Conservation (phyloP, 2,329 filamentous ascomycete genomes). For the Mariannaea elegans region DNA sequence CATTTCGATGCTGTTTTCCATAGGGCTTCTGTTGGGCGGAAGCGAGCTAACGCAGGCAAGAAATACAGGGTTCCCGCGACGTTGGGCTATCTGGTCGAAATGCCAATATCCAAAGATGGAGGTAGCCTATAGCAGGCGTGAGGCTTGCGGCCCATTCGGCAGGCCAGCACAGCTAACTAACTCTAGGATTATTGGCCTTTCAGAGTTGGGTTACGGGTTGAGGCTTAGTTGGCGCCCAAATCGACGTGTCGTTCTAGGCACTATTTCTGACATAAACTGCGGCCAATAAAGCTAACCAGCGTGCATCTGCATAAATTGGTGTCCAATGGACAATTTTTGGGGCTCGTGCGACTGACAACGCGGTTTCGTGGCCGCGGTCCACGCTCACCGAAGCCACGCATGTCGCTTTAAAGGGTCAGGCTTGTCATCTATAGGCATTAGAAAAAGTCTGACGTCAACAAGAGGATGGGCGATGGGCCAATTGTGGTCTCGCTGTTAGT, state of each 20-base stretch:
- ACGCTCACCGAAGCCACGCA: constrained; percentile 21
- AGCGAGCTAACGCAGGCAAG: constrained; percentile 1
- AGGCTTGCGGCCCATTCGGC: constrained; percentile 13
- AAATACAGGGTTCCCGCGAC: constrained; percentile 10
- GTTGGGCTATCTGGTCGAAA: constrained; percentile 12
- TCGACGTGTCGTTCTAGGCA: constrained; percentile 15
- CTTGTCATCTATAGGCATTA: constrained; percentile 1
- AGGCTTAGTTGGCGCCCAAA: constrained; percentile 11
- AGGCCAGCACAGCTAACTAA: constrained; percentile 1
- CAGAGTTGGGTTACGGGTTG: not conserved
- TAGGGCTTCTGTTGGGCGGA: constrained; percentile 1
- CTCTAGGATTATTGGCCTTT: no score
- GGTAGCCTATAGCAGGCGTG: not conserved
- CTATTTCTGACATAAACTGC: constrained; percentile 3
- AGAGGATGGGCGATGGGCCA: not conserved
- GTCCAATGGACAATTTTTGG: constrained; percentile 20
- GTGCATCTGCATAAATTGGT: constrained; percentile 1
- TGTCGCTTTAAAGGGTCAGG: constrained; percentile 2
- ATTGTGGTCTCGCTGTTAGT: not conserved
- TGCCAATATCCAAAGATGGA: not conserved
- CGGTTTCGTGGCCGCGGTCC: not conserved
- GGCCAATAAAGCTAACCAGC: constrained; percentile 9
- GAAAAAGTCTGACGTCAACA: constrained; percentile 2
- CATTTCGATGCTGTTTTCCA: not conserved
- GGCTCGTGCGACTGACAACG: constrained; percentile 18